Percentiles rank a stretch among this genome's conserved stretches.
Conservation (phyloP, 208 protist species). For the Perkinsela sp. region DNA sequence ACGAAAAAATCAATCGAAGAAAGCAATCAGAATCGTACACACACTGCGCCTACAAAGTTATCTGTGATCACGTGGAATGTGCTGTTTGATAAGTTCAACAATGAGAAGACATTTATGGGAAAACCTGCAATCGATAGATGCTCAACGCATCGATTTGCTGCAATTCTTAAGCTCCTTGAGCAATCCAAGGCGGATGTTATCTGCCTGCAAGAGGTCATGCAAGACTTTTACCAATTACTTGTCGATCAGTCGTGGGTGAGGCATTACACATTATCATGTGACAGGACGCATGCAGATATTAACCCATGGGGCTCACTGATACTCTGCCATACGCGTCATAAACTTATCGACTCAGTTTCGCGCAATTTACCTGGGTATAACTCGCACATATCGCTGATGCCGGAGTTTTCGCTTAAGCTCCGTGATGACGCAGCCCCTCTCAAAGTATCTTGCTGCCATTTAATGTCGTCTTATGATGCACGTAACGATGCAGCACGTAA, state of each 20-base stretch:
- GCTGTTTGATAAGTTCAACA: background rate
- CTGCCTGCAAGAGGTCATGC: background rate
- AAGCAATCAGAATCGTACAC: background rate
- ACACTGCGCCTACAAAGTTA: background rate
- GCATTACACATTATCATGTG: background rate
- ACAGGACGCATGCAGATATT: background rate
- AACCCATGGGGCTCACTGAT: background rate
- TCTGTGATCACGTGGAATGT: background rate
- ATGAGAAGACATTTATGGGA: background rate
- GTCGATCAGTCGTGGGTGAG: background rate
- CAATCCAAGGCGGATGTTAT: background rate
- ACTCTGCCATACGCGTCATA: background rate
- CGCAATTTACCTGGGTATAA: background rate
- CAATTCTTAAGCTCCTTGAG: background rate
- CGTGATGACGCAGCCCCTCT: background rate
- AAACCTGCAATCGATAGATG: background rate
- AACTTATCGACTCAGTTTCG: background rate
- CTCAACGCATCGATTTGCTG: background rate
- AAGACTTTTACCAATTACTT: background rate
- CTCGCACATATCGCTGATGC: background rate
- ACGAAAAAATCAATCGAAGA: background rate
- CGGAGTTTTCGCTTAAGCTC: background rate
- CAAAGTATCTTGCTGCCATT: background rate
- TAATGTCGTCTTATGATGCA: background rate
- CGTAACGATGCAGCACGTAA: background rate